A percentile compares a stretch with the other conserved stretches of the same genome.
Evolutionary conservation across 257 asterid species (phyloP).

Genomic region (Solanum corneliomulleri): DNA sequence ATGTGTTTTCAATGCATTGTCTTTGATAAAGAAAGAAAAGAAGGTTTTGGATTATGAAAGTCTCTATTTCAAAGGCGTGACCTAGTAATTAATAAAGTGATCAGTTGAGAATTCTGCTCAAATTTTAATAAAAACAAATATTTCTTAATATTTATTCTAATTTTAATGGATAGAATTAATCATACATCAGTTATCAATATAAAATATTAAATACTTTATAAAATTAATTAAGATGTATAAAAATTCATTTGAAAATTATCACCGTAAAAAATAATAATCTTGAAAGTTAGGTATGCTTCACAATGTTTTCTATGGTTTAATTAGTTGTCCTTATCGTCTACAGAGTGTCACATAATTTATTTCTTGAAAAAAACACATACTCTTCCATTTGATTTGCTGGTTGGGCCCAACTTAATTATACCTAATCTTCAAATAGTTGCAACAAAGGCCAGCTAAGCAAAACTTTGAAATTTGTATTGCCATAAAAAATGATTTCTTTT

Average conservation of each 20-base stretch:
- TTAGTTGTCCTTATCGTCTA: conserved; percentile 39
- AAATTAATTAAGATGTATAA: accelerated
- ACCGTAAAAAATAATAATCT: too few relatives aligned
- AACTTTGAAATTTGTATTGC: not conserved
- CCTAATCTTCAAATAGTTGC: not conserved
- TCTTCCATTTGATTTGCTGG: conserved; percentile 1
- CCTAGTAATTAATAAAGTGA: too few relatives aligned
- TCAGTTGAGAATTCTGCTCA: not conserved
- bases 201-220: too few relatives aligned
- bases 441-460: conserved; percentile 10
- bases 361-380: not conserved
- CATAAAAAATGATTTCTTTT: not conserved
- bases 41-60: conserved; percentile 19
- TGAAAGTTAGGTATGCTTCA: conserved; percentile 10
- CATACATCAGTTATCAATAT: not conserved
- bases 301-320: not conserved
- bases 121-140: too few relatives aligned
- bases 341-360: conserved; percentile 23
- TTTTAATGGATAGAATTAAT: accelerated
- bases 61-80: not conserved
- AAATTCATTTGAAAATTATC: accelerated
- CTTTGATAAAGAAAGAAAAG: not conserved
- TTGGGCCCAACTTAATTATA: not conserved
- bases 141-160: accelerated
- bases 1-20: not conserved